Base-by-base conservation (phyloP, 192 early-diverging fungal genomes). In the Coemansia sp. region DNA sequence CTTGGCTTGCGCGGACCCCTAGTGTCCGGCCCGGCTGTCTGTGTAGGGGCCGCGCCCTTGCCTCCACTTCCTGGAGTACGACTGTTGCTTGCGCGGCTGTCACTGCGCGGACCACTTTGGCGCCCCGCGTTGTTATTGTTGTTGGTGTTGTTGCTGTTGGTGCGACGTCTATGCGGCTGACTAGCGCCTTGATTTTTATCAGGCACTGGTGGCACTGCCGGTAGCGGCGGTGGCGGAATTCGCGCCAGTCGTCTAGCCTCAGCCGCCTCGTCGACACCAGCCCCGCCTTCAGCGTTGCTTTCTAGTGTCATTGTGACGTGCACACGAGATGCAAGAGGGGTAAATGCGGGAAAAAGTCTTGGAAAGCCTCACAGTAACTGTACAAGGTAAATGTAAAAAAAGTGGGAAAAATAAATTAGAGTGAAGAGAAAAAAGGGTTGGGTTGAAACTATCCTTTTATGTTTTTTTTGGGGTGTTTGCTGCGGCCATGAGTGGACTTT, bases 81-180 rank as follows among this genome's bases (percentile, higher is more conserved):
- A 41, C 27, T 46, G 40, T 60, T 67, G 66, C 52, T 41, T 16
- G 52, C 67, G 57, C 57, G 62, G 62, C 31, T 34, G 15, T 36
- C 58, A 13, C 47, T 64, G 38, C 61, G 49, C 7, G 49, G 9
- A 10, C 49, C 49, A 22, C 10, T 50, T 10, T 50, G 49, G 1
- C 49, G 22, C 22, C 49, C 49, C n/a, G 49, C 12, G 12, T 57
- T 33, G 27, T 33, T 53, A 5, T 49, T 50, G 55, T 31, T 39
- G 31, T 27, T 46, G 47, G 2, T 53, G 52, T 53, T 57, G 27
- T 33, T 57, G 53, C 13, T 57, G 29, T 57, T 57, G 53, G 22
- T 57, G 53, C 53, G 53, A 27, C 29, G 53, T 57, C 27, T 57
- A 31, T 27, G 11, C 53, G 53, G 29, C 53, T 31, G 53, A 29